Conservation (phyloP, 2,329 filamentous ascomycete species). For the Colletotrichum liriopes region DNA sequence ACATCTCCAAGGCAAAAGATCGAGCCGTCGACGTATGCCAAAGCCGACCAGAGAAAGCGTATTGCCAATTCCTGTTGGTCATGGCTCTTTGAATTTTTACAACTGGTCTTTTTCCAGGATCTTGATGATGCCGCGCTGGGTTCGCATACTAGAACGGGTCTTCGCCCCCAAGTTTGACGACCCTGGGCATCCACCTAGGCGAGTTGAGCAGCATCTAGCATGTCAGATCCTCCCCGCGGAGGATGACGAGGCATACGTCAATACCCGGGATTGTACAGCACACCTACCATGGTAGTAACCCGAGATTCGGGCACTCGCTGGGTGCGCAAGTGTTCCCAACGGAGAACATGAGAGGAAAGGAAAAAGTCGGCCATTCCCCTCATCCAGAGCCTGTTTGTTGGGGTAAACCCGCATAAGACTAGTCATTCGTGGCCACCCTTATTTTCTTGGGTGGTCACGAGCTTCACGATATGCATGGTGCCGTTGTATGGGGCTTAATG, state of each 20-base stretch:
- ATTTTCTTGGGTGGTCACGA: not conserved
- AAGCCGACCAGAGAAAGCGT: not conserved
- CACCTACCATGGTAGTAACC: too few species aligned
- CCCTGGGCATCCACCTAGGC: not conserved
- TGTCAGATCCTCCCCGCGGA: not conserved
- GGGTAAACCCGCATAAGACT: not conserved
- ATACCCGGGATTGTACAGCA: slow-evolving; percentile 16
- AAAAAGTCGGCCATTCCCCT: not conserved
- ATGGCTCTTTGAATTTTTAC: not conserved
- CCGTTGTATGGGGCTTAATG: not conserved
- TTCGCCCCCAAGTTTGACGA: not conserved
- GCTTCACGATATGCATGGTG: slow-evolving; percentile 7
- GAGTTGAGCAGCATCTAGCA: not conserved
- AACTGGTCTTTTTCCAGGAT: not conserved
- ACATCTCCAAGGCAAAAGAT: not conserved
- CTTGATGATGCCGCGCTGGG: not conserved
- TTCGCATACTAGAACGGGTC: not conserved
- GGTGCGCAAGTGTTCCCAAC: not conserved
- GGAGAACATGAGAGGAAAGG: slow-evolving; percentile 4
- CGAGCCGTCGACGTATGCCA: not conserved
- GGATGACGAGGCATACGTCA: slow-evolving; percentile 30
- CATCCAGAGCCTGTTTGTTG: not conserved
- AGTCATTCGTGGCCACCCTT: not conserved
- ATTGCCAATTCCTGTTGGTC: not conserved
- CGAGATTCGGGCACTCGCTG: not conserved